These are phyloP conservation scores for Daldinia loculata DNA, from an alignment of 495 filamentous ascomycete genomes.

Conservation along the genomic window DNA sequence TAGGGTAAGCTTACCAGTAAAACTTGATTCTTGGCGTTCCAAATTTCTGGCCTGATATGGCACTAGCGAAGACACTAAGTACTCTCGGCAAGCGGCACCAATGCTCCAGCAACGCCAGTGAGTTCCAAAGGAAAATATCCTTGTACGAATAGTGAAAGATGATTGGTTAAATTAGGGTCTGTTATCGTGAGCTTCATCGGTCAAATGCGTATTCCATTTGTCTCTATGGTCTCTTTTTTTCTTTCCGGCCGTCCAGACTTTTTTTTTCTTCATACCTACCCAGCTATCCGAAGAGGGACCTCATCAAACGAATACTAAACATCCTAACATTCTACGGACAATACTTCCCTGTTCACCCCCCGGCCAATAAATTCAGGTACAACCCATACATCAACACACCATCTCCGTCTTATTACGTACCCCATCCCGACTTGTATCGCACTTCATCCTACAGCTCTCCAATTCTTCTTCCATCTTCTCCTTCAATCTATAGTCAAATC, in stretches of 20 bases:
- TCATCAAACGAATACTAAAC: slow-evolving; percentile 33
- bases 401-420: slow-evolving; percentile 35
- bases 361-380: slow-evolving; percentile 34
- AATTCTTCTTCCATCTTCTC: slow-evolving; percentile 26
- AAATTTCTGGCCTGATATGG: slow-evolving; percentile 33
- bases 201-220: slow-evolving; percentile 8
- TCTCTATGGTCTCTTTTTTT: slow-evolving; percentile 11
- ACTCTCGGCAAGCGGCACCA: slow-evolving; percentile 33
- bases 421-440: slow-evolving; percentile 19
- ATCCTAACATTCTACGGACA: slow-evolving; percentile 18
- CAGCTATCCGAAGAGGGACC: slow-evolving; percentile 8
- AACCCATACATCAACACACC: slow-evolving; percentile 17
- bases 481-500: slow-evolving; percentile 12
- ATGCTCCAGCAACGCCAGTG: slow-evolving; percentile 31
- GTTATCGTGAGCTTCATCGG: slow-evolving; percentile 49
- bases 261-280: background rate
- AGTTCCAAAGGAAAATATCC: slow-evolving; percentile 35
- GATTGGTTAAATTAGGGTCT: slow-evolving; percentile 33
- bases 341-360: slow-evolving; percentile 11
- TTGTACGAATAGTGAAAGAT: slow-evolving; percentile 20
- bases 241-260: slow-evolving; percentile 10
- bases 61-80: slow-evolving; percentile 17
- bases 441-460: slow-evolving; percentile 21
- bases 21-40: slow-evolving; percentile 31
- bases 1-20: slow-evolving; percentile 20